A percentile compares a stretch with the other conserved stretches of the same genome.
Evolutionary conservation across 257 asterid genomes (phyloP).

Genomic region (Handroanthus guayacan): DNA sequence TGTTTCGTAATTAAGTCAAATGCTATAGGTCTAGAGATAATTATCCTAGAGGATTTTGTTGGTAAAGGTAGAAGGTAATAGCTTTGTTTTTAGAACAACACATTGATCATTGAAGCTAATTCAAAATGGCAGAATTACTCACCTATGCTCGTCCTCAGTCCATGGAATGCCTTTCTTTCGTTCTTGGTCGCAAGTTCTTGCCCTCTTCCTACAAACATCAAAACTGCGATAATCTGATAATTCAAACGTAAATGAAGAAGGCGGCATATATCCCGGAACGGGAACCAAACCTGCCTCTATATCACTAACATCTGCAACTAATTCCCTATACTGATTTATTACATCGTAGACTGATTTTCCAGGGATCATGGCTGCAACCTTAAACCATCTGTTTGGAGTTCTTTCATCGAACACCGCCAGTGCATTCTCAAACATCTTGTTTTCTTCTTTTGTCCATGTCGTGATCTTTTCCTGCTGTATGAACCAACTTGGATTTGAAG

Average conservation of each 20-base stretch:
- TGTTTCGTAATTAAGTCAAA: too few relatives aligned
- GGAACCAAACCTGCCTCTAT: slow-evolving; percentile 86
- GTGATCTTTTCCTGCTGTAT: slow-evolving; percentile 44
- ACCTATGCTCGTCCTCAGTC: slow-evolving; percentile 96
- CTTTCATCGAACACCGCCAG: slow-evolving; percentile 72
- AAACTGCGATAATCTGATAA: slow-evolving; percentile 46
- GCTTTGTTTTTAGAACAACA: too few relatives aligned
- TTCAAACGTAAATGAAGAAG: slow-evolving; percentile 56
- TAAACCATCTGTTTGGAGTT: slow-evolving; percentile 72
- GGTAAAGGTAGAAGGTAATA: too few relatives aligned
- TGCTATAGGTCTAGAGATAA: too few relatives aligned
- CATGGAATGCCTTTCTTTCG: slow-evolving; percentile 83
- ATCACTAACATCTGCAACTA: slow-evolving; percentile 71
- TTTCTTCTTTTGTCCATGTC: slow-evolving; percentile 83
- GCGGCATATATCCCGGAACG: slow-evolving; percentile 53
- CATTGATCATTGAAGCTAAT: too few relatives aligned
- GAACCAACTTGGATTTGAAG: slow-evolving; percentile 49
- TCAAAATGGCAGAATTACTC: neutral
- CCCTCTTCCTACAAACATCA: slow-evolving; percentile 57
- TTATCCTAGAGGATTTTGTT: too few relatives aligned
- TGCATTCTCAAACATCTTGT: slow-evolving; percentile 78
- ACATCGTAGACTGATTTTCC: slow-evolving; percentile 81
- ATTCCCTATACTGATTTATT: slow-evolving; percentile 63
- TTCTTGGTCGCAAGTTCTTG: slow-evolving; percentile 58
- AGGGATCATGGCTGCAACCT: slow-evolving; percentile 72